These are phyloP conservation scores for Areca catechu DNA, from an alignment of 176 grass and related monocot species.

Conservation along the genomic window DNA sequence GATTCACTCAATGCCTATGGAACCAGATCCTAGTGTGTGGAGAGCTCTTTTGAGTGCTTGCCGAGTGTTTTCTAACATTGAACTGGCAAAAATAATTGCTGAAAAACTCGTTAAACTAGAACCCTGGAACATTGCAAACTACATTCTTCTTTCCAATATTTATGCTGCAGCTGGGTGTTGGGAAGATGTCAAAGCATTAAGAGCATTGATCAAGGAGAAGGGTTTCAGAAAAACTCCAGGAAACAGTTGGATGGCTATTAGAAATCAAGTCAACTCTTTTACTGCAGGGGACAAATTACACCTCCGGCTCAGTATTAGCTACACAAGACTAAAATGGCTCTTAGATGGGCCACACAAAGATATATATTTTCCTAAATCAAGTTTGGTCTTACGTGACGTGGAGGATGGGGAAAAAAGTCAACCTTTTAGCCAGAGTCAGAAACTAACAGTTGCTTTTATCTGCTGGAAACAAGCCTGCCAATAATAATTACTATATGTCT, in stretches of 20 bases:
- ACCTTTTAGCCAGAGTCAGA: too few species aligned
- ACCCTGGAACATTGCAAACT: conserved; percentile 22
- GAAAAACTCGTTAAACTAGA: conserved; percentile 22
- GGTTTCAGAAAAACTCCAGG: conserved; percentile 19
- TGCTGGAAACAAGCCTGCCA: too few species aligned
- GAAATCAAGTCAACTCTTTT: conserved; percentile 13
- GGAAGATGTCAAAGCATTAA: conserved; percentile 9
- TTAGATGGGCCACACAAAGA: too few species aligned
- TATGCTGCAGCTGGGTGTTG: conserved; percentile 19
- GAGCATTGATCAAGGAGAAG: conserved; percentile 15
- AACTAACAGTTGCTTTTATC: too few species aligned
- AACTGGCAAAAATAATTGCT: conserved; percentile 19
- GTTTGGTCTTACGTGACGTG: too few species aligned
- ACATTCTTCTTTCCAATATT: conserved; percentile 23
- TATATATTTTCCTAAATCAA: too few species aligned
- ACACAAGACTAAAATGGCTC: too few species aligned
- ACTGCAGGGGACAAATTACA: conserved; percentile 11
- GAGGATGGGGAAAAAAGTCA: too few species aligned
- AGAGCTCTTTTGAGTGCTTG: conserved; percentile 20
- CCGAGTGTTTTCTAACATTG: neutral
- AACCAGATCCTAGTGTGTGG: conserved; percentile 18
- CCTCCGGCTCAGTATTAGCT: too few species aligned
- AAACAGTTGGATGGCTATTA: conserved; percentile 17
- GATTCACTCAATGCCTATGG: conserved; percentile 5
- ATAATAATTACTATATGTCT: too few species aligned